Conservation (phyloP, 2,329 filamentous ascomycete genomes). For the Aspergillus sp. region DNA sequence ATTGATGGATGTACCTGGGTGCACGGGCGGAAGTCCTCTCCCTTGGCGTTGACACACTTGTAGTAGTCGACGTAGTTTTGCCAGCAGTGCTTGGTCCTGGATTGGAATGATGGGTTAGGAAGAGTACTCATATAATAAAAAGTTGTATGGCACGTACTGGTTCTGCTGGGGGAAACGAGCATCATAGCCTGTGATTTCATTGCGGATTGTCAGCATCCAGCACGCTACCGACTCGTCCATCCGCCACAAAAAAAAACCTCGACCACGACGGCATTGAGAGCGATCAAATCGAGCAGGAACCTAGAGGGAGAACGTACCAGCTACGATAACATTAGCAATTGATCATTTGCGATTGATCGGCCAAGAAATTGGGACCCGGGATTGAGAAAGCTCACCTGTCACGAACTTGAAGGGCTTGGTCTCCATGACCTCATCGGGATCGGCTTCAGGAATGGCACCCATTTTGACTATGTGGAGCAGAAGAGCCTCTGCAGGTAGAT, state of each 20-base stretch:
- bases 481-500: slow-evolving; percentile 14
- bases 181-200: slow-evolving; percentile 74
- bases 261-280: slow-evolving; percentile 9
- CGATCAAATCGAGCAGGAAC: slow-evolving; percentile 12
- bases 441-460: slow-evolving; percentile 67
- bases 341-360: slow-evolving; percentile 29
- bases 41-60: slow-evolving; percentile 98
- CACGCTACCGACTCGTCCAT: background rate
- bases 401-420: slow-evolving; percentile 99
- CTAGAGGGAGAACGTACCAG: slow-evolving; percentile 45
- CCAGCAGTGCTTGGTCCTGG: slow-evolving; percentile 96
- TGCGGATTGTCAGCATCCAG: slow-evolving; percentile 30
- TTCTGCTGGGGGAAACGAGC: slow-evolving; percentile 99
- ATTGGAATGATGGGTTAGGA: slow-evolving; percentile 14
- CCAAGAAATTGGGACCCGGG: background rate
- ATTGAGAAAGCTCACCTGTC: slow-evolving; percentile 69
- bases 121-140: background rate
- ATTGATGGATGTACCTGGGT: slow-evolving; percentile 67
- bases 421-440: slow-evolving; percentile 73
- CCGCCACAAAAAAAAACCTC: slow-evolving; percentile 7
- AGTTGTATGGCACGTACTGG: slow-evolving; percentile 40
- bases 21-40: slow-evolving; percentile 97
- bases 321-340: slow-evolving; percentile 46
- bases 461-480: slow-evolving; percentile 60
- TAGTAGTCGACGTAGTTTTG: slow-evolving; percentile 99